Conservation (phyloP, 139 green algal species). For the Picochlorum sp. region DNA sequence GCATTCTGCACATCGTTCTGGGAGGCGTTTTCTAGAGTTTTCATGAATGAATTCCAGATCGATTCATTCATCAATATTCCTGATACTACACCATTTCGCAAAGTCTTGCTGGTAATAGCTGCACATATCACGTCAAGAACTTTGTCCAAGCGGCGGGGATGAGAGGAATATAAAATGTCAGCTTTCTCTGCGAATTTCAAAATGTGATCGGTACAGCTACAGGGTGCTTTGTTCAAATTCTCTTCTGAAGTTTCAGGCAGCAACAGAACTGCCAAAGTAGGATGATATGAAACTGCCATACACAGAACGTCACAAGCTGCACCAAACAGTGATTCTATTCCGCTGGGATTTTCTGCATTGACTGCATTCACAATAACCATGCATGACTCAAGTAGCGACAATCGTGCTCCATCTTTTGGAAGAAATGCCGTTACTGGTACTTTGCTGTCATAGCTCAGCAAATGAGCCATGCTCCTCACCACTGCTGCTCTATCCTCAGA, state of each 20-base stretch:
- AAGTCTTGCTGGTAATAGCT: conserved; percentile 1
- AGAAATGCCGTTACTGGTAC: conserved; percentile 6
- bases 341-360: background rate
- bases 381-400: conserved; percentile 12
- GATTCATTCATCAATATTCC: background rate
- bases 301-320: conserved; percentile 34
- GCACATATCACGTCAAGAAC: background rate
- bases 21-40: background rate
- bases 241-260: conserved; percentile 41
- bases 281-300: conserved; percentile 25
- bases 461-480: conserved; percentile 8
- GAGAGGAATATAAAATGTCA: background rate
- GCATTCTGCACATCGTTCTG: background rate
- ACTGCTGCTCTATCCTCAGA: conserved; percentile 11
- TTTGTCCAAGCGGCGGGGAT: background rate
- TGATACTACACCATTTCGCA: background rate
- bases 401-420: conserved; percentile 3
- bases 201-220: background rate
- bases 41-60: background rate
- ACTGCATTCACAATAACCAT: conserved; percentile 8
- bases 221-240: background rate
- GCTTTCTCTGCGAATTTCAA: background rate
- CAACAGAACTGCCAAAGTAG: conserved; percentile 42
- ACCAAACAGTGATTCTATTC: conserved; percentile 9
- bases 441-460: conserved; percentile 3